Base-by-base conservation (phyloP, 345 rosid genomes). In the Hypericum perforatum region DNA sequence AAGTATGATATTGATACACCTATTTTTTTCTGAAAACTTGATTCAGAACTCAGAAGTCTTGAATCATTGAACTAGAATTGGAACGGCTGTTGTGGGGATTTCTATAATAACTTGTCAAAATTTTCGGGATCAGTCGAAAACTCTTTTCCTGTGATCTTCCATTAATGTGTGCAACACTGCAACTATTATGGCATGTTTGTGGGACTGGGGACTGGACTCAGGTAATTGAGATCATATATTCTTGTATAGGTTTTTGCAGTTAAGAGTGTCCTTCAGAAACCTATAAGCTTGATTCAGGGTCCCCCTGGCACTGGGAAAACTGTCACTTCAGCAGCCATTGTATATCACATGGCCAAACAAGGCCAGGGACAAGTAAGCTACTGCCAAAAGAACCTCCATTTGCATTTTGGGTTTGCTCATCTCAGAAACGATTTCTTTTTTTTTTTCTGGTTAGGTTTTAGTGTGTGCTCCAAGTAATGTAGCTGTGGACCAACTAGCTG, bases 301-400 rank as follows among this genome's bases (percentile, higher is more conserved):
- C 99, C 99, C 41, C 97, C 99, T 67, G 99, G 99, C 52, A 89
- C 99, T 15, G 99, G 99, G 45, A 94, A 94, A 82, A 94, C 99
- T 50, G 99, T 94, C 65, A 94, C 97, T 45, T 94, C 99, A 45
- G 97, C 99, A 8, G 97, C 97, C 59, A 89, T 94, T 78, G 99
- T 94, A 48, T 94, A 82, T 78, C 99, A 94, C 78, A 94, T 94
- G 99, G 92, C 97, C 57, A 94, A 89, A 69, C 99, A 94, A 75
- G 97, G 97, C 11, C 99, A 94, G 65, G 99, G 99, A n/a, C 99
- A 94, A 78, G 99, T 76, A 67, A 48, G 63, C 38, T 22, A 22
- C 32, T 22, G 2, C 32, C 32, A 22, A 4, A 22, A 22, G 32
- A 22, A 22, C 4, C 32, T 22, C 32, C 32, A 22, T 22, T 22